These are phyloP conservation scores for Termitomyces sp. DNA, from an alignment of 768 basidiomycete genomes.

Conservation along the genomic window DNA sequence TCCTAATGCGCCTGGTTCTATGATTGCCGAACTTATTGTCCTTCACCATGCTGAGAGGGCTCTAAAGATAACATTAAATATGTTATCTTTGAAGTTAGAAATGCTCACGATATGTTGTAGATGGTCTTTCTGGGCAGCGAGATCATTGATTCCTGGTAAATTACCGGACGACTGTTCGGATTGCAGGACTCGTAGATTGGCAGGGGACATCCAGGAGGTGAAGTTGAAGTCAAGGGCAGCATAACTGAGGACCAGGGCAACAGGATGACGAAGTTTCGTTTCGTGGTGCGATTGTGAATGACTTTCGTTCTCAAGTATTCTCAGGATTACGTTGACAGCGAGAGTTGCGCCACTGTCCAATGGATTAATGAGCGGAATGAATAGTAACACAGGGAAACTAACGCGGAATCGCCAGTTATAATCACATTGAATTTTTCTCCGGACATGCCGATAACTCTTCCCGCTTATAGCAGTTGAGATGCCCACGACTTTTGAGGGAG, in stretches of 20 bases:
- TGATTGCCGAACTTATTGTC: slow-evolving; percentile 43
- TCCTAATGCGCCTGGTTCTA: slow-evolving; percentile 43
- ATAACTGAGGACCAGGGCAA: slow-evolving; percentile 85
- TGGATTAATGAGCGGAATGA: slow-evolving; percentile 8
- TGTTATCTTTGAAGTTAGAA: background rate
- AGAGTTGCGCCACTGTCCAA: slow-evolving; percentile 76
- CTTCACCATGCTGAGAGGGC: slow-evolving; percentile 87
- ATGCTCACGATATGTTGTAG: slow-evolving; percentile 64
- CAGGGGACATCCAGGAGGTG: slow-evolving; percentile 92
- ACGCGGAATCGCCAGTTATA: slow-evolving; percentile 96
- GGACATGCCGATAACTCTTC: slow-evolving; percentile 81
- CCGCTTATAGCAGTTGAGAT: slow-evolving; percentile 34
- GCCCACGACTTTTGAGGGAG: background rate
- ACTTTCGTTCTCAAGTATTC: slow-evolving; percentile 66
- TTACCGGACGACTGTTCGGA: slow-evolving; percentile 85
- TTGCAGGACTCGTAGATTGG: slow-evolving; percentile 76
- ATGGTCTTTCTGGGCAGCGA: slow-evolving; percentile 83
- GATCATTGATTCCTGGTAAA: slow-evolving; percentile 63
- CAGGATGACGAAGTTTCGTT: slow-evolving; percentile 57
- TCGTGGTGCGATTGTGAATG: slow-evolving; percentile 26
- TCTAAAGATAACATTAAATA: slow-evolving; percentile 27
- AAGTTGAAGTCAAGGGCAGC: slow-evolving; percentile 96
- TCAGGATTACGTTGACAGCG: slow-evolving; percentile 78
- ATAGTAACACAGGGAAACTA: slow-evolving; percentile 27
- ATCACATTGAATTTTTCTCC: slow-evolving; percentile 76